Base-by-base conservation (phyloP, 108 stramenopile species). In the Skeletonema costatum region DNA sequence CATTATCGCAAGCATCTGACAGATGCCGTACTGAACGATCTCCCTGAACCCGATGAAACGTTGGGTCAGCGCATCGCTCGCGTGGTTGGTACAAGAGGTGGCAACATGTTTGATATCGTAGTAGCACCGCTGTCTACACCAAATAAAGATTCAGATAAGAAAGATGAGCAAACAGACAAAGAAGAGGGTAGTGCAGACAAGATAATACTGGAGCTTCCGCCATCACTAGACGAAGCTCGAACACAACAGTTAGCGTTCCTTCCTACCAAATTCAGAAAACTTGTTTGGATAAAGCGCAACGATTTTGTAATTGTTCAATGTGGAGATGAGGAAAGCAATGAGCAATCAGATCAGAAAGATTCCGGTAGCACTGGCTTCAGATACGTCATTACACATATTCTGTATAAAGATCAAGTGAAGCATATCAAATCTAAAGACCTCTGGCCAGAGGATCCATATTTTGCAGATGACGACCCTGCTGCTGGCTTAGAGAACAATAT, bases 231-330 rank as follows among this genome's bases (percentile, higher is more conserved):
- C n/a, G 53, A 25, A 56, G 12, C 65, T 65, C 36, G 71, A 66
- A 76, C 71, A 29, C 64, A 83, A 30, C 85, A 87, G 31, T 83
- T 99, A 44, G 97, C 97, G 8, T 89, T 99, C 33, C 89, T 99
- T 6, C 97, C 97, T 8, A 97, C 97, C 11, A 97, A 96, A 66
- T 99, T 97, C 75, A 86, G 91, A 39, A 99, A 98, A 86, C 84
- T 99, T 39, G 94, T 99, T 5, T 99, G 97, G 97, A 90, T 98
- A 41, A 97, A 97, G 87, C 96, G 97, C 4, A 96, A 96, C 56
- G 97, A 98, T 77, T 98, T 81, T 84, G 87, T 98, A 2, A 95
- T 98, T 30, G 94, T 96, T 2, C 77, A 89, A 70, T 85, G 78
- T 32, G 93, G 88, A 6, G 73, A 79, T 6, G 83, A 84, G 33